Base-by-base conservation (phyloP, 345 rosid genomes). In the Erucastrum elatum region DNA sequence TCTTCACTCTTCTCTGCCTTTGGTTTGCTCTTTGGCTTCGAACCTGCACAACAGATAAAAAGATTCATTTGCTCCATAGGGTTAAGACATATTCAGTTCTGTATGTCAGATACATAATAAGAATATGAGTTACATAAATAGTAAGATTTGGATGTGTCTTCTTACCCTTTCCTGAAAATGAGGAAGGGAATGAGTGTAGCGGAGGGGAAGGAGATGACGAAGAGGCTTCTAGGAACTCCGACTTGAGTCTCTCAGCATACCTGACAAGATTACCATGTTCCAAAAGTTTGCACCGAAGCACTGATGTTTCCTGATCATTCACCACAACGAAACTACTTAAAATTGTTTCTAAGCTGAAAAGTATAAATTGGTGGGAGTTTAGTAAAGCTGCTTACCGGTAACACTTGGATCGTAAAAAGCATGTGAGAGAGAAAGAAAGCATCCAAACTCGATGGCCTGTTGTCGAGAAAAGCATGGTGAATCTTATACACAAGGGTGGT, bases 361-460 rank as follows among this genome's bases (percentile, higher is more conserved):
- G 26, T 27, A 53, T 8, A 21, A 0, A 65, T 17, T 56, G 25
- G n/a, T 63, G 12, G 64, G 21, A 59, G 27, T 8, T 3, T 64
- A 5, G 39, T 8, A 31, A 71, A 80, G 56, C 70, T 60, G 84
- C 99, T 93, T 75, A 90, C 98, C n/a, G 99, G 97, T 74, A 95
- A 79, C 8, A 86, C 98, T 68, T 93, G 84, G 77, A 95, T 84
- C 39, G 84, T 84, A 76, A 93, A 83, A 71, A 91, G 89, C 0
- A 87, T 85, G 82, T 95, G 96, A 29, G 84, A 89, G 41, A 89
- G 86, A 67, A 93, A 80, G 71, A 79, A 16, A 16, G 99, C 93
- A 86, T 95, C 99, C 87, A 95, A 83, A 83, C 94, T 91, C 51
- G 98, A 87, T 46, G 97, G 97, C 83, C 99, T 93, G 86, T 53